Conservation (phyloP, 2,329 filamentous ascomycete genomes). For the Beauveria sp. region DNA sequence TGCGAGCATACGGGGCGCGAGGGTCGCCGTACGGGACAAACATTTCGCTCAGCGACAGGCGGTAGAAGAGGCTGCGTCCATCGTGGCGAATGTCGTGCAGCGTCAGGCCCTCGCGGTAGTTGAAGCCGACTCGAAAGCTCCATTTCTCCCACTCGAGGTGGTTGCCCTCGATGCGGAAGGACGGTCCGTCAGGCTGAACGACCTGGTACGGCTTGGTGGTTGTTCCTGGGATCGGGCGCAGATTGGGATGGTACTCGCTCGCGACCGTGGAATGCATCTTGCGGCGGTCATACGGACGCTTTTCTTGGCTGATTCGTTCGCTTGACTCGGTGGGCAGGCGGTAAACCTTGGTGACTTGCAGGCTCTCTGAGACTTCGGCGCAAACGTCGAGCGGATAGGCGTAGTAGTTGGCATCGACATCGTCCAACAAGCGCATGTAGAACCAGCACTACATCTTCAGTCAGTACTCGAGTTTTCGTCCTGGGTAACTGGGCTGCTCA, state of each 20-base stretch:
- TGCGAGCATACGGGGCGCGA: constrained; percentile 53
- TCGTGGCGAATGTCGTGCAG: constrained; percentile 61
- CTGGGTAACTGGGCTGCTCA: constrained; percentile 15
- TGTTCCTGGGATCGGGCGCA: constrained; percentile 17
- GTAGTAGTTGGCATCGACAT: constrained; percentile 46
- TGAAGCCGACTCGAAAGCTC: constrained; percentile 60
- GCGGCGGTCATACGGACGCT: constrained; percentile 30
- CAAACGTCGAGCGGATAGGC: constrained; percentile 47
- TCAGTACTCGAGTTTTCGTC: not conserved
- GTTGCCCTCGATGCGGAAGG: constrained; percentile 35
- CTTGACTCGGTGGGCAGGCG: constrained; percentile 33
- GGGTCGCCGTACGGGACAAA: constrained; percentile 59
- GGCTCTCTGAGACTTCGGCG: constrained; percentile 38
- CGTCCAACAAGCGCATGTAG: constrained; percentile 28
- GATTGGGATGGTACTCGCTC: constrained; percentile 36
- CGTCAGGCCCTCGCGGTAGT: constrained; percentile 58
- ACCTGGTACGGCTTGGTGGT: constrained; percentile 25
- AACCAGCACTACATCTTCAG: constrained; percentile 25
- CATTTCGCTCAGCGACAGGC: constrained; percentile 61
- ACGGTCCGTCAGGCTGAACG: constrained; percentile 24
- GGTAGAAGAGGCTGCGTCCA: constrained; percentile 55
- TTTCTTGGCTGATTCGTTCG: constrained; percentile 25
- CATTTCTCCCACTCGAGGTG: constrained; percentile 52
- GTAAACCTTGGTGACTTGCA: constrained; percentile 39
- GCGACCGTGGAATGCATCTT: constrained; percentile 28